phyloP scores from a whole-genome alignment of 176 grass and related monocot genomes.

The Echinochloa phyllopogon region DNA sequence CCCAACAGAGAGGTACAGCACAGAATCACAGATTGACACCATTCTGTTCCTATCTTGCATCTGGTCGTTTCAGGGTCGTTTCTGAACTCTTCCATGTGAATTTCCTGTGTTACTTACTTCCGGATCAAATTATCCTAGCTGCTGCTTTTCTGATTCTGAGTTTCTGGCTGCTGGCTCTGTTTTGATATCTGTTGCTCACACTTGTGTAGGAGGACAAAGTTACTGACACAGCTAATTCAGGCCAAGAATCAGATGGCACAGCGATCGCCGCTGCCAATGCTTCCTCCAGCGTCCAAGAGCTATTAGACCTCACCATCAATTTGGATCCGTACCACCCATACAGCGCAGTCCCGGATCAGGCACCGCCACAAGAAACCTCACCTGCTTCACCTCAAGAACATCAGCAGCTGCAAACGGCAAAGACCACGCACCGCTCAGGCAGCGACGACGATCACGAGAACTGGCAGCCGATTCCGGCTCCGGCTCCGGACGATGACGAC shows the following conservation, averaged over 20 bases:
- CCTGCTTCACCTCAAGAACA: constrained; percentile 24
- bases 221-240: neutral
- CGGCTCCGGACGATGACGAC: neutral
- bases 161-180: neutral
- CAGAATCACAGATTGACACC: too few species aligned
- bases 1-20: constrained; percentile 29
- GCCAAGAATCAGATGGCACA: neutral
- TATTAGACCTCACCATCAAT: neutral
- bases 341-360: constrained; percentile 33
- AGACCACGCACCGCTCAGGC: neutral
- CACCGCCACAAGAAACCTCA: neutral
- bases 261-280: neutral
- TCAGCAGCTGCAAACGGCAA: constrained; percentile 10
- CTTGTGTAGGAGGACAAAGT: neutral
- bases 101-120: neutral
- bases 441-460: constrained; percentile 1
- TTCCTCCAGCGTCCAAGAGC: constrained; percentile 18
- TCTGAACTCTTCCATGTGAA: neutral
- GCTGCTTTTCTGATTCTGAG: neutral
- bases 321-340: neutral
- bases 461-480: neutral
- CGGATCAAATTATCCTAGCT: neutral
- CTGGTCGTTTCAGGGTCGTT: neutral
- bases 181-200: neutral
- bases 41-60: neutral